phyloP scores from a whole-genome alignment of 306 rosid species.

The Quercus agrifolia region DNA sequence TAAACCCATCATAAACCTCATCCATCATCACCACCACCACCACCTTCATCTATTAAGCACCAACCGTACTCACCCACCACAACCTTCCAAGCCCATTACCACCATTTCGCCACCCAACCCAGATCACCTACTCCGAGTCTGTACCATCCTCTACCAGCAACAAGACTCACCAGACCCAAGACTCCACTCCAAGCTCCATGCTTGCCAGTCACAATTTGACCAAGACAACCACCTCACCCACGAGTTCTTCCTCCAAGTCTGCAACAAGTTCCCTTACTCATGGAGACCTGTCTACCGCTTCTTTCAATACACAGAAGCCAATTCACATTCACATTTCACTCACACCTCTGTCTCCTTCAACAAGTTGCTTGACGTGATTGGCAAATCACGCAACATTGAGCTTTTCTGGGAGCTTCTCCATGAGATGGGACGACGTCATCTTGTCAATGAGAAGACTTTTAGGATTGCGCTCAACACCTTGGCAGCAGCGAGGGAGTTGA shows the following conservation, averaged over 20 bases:
- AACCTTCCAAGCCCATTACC: not conserved
- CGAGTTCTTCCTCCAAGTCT: conserved; percentile 86
- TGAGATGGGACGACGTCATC: conserved; percentile 50
- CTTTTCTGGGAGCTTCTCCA: conserved; percentile 56
- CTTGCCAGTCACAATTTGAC: conserved; percentile 28
- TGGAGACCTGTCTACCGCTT: conserved; percentile 82
- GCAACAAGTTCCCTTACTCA: conserved; percentile 75
- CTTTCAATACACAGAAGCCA: conserved; percentile 40
- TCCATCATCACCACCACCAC: not conserved
- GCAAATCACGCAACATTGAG: conserved; percentile 57
- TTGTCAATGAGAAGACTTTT: conserved; percentile 50
- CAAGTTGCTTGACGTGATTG: conserved; percentile 49
- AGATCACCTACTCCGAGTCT: conserved; percentile 58
- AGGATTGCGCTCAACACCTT: conserved; percentile 49
- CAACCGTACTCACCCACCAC: conserved; percentile 11
- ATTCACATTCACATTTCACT: conserved; percentile 39
- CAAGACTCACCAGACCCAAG: conserved; percentile 65
- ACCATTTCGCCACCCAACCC: conserved; percentile 37
- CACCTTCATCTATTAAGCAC: conserved; percentile 17
- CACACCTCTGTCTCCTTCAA: conserved; percentile 68
- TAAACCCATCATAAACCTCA: not conserved
- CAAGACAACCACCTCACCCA: conserved; percentile 44
- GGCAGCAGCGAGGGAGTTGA: conserved; percentile 62
- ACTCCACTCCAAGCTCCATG: conserved; percentile 54
- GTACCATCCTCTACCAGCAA: conserved; percentile 79